Evolutionary conservation across 345 rosid species (phyloP), one percentile per base, ranked within the genome.

Genomic region (Brassica juncea): DNA sequence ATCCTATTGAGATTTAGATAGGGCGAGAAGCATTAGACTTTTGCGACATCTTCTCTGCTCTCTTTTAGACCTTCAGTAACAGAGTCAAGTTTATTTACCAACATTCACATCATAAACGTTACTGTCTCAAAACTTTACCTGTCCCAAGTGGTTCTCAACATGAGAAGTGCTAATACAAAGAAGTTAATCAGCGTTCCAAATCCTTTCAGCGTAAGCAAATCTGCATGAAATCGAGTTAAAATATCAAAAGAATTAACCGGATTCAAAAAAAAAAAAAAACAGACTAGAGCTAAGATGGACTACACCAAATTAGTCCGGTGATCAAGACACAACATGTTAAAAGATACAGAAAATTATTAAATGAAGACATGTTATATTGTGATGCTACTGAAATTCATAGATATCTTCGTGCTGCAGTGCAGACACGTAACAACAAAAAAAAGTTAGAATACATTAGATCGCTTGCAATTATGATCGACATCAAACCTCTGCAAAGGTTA

Each of bases 11-110:
- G 34, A 61, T 59, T 47, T 21, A 54, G 15, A 52, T 11, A 27
- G 71, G 57, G 77, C 27, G 72, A 65, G 61, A 73, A 35, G 49
- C 70, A 71, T 42, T 42, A 12, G 62, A 61, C 8, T 23, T 1
- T 34, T 19, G 30, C 35, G 27, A 0, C 10, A 0, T 28, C 7
- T 27, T 44, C 6, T 64, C 28, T 14, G 6, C 19, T 59, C 32
- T 57, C 27, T n/a, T 61, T 31, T 34, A 42, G 14, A 42, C 49
- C 49, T 42, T 42, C 49, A 10, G 49, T 42, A 42, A 42, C 49
- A 42, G n/a, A 42, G 49, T 10, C 49, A 14, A 7, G 49, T 42
- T 42, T 4, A 42, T 10, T 42, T 3, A 8, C 14, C 49, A 10
- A 42, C 14, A 42, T 0, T 42, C 49, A 42, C 14, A 42, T 10